These are phyloP conservation scores for Penicillium cosmopolitanum DNA, from an alignment of 495 filamentous ascomycete species.

Conservation along the genomic window DNA sequence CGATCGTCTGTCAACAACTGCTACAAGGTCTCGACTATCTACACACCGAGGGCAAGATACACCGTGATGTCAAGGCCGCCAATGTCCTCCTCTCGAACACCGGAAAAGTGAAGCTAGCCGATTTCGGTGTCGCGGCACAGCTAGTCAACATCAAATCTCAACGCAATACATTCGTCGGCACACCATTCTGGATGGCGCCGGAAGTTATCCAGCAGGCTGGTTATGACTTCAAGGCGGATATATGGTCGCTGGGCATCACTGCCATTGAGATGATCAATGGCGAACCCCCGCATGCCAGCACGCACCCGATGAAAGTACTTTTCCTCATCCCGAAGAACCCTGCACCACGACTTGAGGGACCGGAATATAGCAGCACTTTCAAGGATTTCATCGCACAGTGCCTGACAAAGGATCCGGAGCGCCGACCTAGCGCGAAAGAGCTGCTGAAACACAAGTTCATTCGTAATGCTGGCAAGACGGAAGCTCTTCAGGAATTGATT, in stretches of 20 bases:
- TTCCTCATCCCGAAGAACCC: constrained; percentile 94
- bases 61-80: constrained; percentile 96
- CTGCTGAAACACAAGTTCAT: constrained; percentile 92
- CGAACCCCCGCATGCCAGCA: constrained; percentile 87
- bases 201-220: constrained; percentile 97
- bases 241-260: constrained; percentile 97
- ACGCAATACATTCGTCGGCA: constrained; percentile 98
- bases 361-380: constrained; percentile 83
- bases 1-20: constrained; percentile 91
- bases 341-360: constrained; percentile 82
- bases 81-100: constrained; percentile 84
- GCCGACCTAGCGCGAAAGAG: constrained; percentile 82
- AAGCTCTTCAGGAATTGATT: constrained; percentile 84
- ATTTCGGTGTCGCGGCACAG: constrained; percentile 97
- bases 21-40: constrained; percentile 91
- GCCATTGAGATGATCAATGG: constrained; percentile 92
- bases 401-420: constrained; percentile 86
- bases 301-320: constrained; percentile 98
- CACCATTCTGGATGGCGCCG: constrained; percentile 99
- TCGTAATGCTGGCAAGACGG: constrained; percentile 78
- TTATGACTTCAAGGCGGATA: constrained; percentile 96
- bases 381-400: constrained; percentile 92
- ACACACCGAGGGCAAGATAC: constrained; percentile 93
- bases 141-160: constrained; percentile 97
- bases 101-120: constrained; percentile 95